A percentile compares a stretch with the other conserved stretches of the same genome.
Conservation (phyloP, 148 eudicot genomes). For the Rhododendron molle region DNA sequence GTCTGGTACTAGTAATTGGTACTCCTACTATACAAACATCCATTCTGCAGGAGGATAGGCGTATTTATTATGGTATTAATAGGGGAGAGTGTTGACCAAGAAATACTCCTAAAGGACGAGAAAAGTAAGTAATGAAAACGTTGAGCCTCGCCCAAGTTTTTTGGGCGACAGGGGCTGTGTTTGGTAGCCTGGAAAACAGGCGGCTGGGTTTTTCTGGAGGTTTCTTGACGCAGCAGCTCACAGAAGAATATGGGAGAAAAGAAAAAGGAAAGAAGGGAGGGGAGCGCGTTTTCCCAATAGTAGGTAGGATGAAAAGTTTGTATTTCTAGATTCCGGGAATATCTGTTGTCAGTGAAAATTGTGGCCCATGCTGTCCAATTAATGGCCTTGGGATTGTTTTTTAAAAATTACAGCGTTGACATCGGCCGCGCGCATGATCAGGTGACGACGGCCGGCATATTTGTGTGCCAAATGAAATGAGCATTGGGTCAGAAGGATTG, state of each 20-base stretch:
- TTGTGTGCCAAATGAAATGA: too few relatives aligned
- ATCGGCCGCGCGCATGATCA: background rate
- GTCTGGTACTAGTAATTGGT: too few relatives aligned
- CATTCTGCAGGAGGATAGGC: background rate
- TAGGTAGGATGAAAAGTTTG: background rate
- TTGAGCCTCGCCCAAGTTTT: conserved; percentile 7
- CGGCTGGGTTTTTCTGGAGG: background rate
- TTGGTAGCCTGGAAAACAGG: background rate
- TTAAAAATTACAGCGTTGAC: conserved; percentile 5
- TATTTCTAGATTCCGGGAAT: background rate
- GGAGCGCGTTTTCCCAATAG: too few relatives aligned
- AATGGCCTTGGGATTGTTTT: background rate
- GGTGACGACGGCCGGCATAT: background rate
- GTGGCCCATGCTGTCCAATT: background rate
- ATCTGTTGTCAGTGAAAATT: background rate
- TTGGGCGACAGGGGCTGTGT: background rate
- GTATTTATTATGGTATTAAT: background rate
- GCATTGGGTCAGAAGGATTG: too few relatives aligned
- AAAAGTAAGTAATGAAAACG: background rate
- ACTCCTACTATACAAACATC: background rate
- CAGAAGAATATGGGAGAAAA: background rate
- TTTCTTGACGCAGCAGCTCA: background rate
- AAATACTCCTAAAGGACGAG: background rate
- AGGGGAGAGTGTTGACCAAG: background rate
- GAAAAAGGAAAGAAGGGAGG: background rate